Base-by-base conservation (phyloP, 2,329 filamentous ascomycete species). In the Canariomyces notabilis region DNA sequence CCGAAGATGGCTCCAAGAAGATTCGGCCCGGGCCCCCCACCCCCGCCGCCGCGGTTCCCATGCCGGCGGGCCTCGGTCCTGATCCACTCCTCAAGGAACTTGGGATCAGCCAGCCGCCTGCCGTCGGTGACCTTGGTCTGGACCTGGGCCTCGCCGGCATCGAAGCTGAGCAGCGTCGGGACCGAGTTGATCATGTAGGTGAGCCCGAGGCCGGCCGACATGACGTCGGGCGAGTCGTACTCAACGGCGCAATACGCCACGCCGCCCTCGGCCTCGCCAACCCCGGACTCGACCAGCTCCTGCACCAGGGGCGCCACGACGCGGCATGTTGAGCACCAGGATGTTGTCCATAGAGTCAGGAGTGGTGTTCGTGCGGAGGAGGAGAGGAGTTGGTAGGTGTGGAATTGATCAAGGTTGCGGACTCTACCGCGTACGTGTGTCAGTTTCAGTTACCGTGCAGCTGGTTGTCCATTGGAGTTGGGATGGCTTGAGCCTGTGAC, bases 271-370 rank as follows among this genome's bases (percentile, higher is more conserved):
- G 63, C 65, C 62, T 80, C 75, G 46, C 77, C 77, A 2, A 75
- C 67, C 40, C 75, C 74, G 3, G 67, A 66, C 55, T 70, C 67
- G 37, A 82, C 60, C 23, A 81, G 67, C 9, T 68, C 64, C 11
- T 59, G 59, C 5, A 82, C 42, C 9, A 79, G 61, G 4, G 78
- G 78, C 4, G 65, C 64, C 19, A 81, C 68, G 23, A 63, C 60
- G 37, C 67, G 69, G 61, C 79, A 82, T 14, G 76, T 74, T 4
- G 71, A 63, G 60, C 79, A 82, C 66, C 72, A 81, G 6, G 75
- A 75, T 1, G 78, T 70, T 0, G 77, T 79, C 79, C 78, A 83
- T 33, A 82, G 65, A 1, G 77, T 80, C 45, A 82, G 58, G n/a
- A 82, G 71, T 2, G 79, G 78, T 2, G 64, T 71, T 35, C 73